A percentile compares a stretch with the other conserved stretches of the same genome.
These are phyloP conservation scores for Phytophthora tentaculata DNA, from an alignment of 352 stramenopile species.

Conservation along the genomic window DNA sequence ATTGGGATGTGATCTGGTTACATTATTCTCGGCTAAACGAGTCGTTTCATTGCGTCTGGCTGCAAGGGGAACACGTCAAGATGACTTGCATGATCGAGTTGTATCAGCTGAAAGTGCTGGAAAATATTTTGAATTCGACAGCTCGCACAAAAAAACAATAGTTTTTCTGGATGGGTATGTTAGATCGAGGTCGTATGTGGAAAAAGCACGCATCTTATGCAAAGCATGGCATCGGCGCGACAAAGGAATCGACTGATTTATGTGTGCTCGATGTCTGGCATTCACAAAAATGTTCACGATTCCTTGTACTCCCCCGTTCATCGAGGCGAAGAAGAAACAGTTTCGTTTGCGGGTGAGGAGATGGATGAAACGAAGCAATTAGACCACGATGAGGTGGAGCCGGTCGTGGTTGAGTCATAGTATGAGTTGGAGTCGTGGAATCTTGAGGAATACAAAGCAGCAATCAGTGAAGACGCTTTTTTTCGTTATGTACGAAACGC, in stretches of 20 bases:
- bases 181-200: neutral
- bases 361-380: neutral
- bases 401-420: too few species aligned
- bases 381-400: too few species aligned
- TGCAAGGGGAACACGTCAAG: neutral
- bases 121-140: neutral
- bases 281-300: neutral
- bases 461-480: too few species aligned
- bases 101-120: neutral
- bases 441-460: too few species aligned
- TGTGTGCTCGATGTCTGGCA: neutral
- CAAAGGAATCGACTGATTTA: neutral
- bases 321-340: neutral
- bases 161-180: neutral
- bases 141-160: neutral
- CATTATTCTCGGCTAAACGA: neutral
- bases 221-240: neutral
- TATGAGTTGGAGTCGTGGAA: too few species aligned
- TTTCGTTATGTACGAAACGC: too few species aligned
- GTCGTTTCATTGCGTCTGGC: neutral
- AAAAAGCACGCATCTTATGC: neutral
- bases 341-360: neutral
- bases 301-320: neutral
- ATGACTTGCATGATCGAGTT: neutral
- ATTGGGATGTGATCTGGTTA: neutral